phyloP scores from a whole-genome alignment of 2,329 filamentous ascomycete genomes.

The Calonectria naviculata region DNA sequence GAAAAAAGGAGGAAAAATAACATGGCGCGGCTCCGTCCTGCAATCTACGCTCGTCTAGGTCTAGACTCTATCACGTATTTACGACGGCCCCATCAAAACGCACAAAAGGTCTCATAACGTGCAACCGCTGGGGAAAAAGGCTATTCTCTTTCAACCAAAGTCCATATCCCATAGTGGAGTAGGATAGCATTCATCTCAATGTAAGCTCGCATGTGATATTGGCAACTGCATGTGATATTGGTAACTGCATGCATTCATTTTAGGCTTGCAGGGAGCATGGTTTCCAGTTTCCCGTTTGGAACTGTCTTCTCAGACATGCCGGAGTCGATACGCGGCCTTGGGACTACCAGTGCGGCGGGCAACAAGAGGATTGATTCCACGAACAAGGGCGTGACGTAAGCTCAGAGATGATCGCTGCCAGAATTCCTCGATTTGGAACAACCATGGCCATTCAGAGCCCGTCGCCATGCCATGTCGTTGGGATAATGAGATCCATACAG shows the following conservation, averaged over 20 bases:
- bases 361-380: background rate
- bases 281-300: background rate
- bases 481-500: background rate
- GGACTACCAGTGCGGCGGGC: background rate
- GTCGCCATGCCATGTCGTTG: background rate
- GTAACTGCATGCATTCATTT: background rate
- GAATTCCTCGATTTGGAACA: background rate
- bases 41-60: background rate
- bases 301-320: background rate
- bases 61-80: background rate
- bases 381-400: background rate
- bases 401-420: background rate
- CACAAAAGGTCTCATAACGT: background rate
- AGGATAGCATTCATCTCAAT: background rate
- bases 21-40: background rate
- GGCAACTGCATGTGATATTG: background rate
- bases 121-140: background rate
- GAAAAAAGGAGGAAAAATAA: background rate
- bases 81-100: background rate
- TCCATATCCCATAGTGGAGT: background rate
- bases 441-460: background rate
- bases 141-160: background rate
- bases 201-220: background rate
- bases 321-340: background rate
- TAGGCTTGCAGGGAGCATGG: background rate